Evolutionary conservation across 2,329 filamentous ascomycete species (phyloP), one percentile per base, ranked within the genome.

Genomic region (Corynespora cassiicola): DNA sequence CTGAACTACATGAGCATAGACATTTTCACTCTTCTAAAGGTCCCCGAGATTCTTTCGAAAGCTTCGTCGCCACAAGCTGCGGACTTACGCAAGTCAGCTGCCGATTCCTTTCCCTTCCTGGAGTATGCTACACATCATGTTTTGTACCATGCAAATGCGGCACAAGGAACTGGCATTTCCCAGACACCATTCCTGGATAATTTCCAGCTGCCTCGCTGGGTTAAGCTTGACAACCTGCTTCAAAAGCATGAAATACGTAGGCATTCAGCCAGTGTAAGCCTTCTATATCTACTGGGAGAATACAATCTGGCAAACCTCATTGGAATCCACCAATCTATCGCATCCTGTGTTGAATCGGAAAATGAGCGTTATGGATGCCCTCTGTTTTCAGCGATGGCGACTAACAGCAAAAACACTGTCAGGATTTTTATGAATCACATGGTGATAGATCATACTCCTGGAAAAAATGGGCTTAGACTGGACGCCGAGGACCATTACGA

Each of bases 51-150:
- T 15, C 39, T 42, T 33, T 34, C 31, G n/a, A 47, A 44, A 16
- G 47, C 42, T 22, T 43, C 37, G 15, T 37, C 28, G 7, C 32
- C 7, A n/a, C 19, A 44, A 9, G 25, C 9, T 17, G 25, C 7
- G 27, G 19, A 15, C 32, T 3, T 33, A 9, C 43, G 43, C 36
- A 27, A 36, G 32, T 14, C 16, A 16, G 42, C 56, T 15, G 42
- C 15, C 7, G 10, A 26, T 3, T 46, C 48, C 17, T 74, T 66
- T 41, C 71, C 75, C 1, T 77, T 81, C 34, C 57, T 81, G 4
- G 44, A 69, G 31, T 78, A 78, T 46, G 66, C 74, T 11, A 50
- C 66, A 15, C 39, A 53, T 7, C 57, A 72, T 74, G 10, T 75
- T 6, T 52, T 77, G 11, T 34, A 49, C 20, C 74, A 77, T 39